Conservation (phyloP, 164 flowering plant genomes). For the Cinnamomum chago region DNA sequence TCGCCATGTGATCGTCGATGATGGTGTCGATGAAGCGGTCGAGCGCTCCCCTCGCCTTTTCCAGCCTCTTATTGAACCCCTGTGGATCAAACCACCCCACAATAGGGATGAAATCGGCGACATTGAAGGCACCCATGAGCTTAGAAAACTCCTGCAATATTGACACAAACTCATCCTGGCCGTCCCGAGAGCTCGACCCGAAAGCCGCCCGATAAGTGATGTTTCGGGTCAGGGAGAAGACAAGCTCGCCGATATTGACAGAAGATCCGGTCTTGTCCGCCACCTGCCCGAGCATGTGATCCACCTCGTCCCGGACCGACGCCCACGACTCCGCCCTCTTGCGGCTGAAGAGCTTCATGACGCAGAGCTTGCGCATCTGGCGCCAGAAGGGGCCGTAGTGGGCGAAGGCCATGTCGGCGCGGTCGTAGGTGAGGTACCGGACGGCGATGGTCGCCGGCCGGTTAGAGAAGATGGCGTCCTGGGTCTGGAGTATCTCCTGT, state of each 20-base stretch:
- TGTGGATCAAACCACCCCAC: constrained; percentile 59
- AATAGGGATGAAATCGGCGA: constrained; percentile 64
- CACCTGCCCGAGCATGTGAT: constrained; percentile 25
- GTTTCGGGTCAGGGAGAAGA: constrained; percentile 51
- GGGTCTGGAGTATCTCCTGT: constrained; percentile 63
- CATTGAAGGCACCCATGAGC: constrained; percentile 74
- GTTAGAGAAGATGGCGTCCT: constrained; percentile 70
- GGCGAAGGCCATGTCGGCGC: constrained; percentile 87
- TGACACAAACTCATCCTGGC: constrained; percentile 53
- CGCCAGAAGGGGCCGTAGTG: constrained; percentile 93
- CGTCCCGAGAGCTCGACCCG: constrained; percentile 48
- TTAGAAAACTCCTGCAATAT: constrained; percentile 78
- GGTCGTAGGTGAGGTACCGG: constrained; percentile 63
- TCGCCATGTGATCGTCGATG: constrained; percentile 55
- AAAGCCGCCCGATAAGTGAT: constrained; percentile 69
- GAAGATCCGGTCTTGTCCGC: constrained; percentile 25
- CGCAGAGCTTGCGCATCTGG: constrained; percentile 86
- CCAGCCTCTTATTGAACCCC: constrained; percentile 39
- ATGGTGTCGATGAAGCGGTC: constrained; percentile 65
- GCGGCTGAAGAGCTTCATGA: constrained; percentile 73
- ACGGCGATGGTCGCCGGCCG: constrained; percentile 70
- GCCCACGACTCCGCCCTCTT: constrained; percentile 80
- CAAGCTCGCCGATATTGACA: constrained; percentile 57
- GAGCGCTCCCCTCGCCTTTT: constrained; percentile 43
- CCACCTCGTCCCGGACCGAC: constrained; percentile 77